Conservation (phyloP, 139 green algal genomes). For the Auxenochlorella pyrenoidosa region DNA sequence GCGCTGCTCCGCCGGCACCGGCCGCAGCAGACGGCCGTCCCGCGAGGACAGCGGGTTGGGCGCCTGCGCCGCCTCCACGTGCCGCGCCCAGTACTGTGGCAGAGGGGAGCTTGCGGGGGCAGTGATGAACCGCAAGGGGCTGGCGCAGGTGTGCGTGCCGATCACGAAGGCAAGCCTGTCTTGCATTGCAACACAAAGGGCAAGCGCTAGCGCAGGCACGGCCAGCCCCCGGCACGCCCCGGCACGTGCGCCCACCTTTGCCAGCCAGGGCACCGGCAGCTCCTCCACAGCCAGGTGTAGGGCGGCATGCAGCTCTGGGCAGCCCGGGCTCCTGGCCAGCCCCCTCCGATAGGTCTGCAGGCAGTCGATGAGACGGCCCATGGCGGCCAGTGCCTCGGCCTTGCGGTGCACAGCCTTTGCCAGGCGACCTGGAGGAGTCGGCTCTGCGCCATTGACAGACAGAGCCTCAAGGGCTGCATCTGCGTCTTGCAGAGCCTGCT, state of each 20-base stretch:
- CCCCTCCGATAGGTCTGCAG: conserved; percentile 29
- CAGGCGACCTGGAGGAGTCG: neutral
- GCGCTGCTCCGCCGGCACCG: conserved; percentile 28
- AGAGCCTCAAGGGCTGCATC: conserved; percentile 25
- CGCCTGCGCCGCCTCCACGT: conserved; percentile 30
- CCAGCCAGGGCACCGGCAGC: conserved; percentile 39
- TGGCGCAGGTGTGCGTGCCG: neutral
- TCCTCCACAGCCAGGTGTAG: conserved; percentile 27
- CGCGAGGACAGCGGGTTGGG: conserved; percentile 46
- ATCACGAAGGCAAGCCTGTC: neutral
- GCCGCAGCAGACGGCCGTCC: conserved; percentile 52
- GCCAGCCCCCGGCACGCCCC: neutral
- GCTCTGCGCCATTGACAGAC: neutral
- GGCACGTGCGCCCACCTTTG: neutral
- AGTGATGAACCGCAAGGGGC: no score
- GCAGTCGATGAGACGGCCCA: conserved; percentile 17
- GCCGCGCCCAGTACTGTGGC: conserved; percentile 32
- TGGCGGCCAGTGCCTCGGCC: conserved; percentile 26
- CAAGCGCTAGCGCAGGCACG: no score
- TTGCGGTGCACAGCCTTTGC: conserved; percentile 47
- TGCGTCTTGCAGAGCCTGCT: conserved; percentile 35
- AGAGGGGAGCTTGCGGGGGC: neutral
- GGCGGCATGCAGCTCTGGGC: conserved; percentile 30
- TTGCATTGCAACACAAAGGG: no score
- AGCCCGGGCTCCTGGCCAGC: conserved; percentile 4